Percentiles rank a stretch among this genome's conserved stretches.
Evolutionary conservation across 805 yeast genomes (phyloP).

Genomic region (Teunomyces barrocoloradensis): DNA sequence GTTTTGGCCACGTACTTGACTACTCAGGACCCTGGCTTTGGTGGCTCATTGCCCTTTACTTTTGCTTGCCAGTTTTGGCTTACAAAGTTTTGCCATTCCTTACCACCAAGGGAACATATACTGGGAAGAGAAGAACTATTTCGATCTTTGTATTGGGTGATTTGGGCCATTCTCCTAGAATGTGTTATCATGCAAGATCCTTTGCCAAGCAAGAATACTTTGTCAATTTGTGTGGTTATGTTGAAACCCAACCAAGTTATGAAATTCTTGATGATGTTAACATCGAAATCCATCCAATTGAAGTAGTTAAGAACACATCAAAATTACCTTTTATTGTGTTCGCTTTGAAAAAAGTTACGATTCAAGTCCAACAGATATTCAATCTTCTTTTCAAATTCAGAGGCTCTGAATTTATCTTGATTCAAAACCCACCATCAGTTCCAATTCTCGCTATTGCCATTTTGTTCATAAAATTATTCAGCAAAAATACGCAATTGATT

Average conservation of each 20-base stretch:
- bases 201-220: constrained; percentile 65
- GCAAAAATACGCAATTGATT: constrained; percentile 59
- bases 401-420: constrained; percentile 64
- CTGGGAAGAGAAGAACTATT: constrained; percentile 47
- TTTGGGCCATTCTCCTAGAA: constrained; percentile 91
- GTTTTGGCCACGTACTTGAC: constrained; percentile 11
- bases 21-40: constrained; percentile 37
- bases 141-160: constrained; percentile 88
- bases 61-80: constrained; percentile 43
- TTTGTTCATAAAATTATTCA: constrained; percentile 45
- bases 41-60: constrained; percentile 45
- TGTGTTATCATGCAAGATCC: constrained; percentile 84
- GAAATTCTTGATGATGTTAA: constrained; percentile 50
- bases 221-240: constrained; percentile 85
- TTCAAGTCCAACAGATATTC: constrained; percentile 52
- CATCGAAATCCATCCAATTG: constrained; percentile 50
- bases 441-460: constrained; percentile 73
- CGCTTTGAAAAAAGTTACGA: constrained; percentile 55
- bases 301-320: constrained; percentile 35
- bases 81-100: constrained; percentile 41
- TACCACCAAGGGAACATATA: constrained; percentile 18
- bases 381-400: constrained; percentile 50
- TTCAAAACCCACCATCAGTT: constrained; percentile 91
- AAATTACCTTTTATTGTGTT: constrained; percentile 55
- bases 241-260: constrained; percentile 53